Evolutionary conservation across 129 eudicot genomes (phyloP), one percentile per base, ranked within the genome.

Genomic region (Lonicera japonica): DNA sequence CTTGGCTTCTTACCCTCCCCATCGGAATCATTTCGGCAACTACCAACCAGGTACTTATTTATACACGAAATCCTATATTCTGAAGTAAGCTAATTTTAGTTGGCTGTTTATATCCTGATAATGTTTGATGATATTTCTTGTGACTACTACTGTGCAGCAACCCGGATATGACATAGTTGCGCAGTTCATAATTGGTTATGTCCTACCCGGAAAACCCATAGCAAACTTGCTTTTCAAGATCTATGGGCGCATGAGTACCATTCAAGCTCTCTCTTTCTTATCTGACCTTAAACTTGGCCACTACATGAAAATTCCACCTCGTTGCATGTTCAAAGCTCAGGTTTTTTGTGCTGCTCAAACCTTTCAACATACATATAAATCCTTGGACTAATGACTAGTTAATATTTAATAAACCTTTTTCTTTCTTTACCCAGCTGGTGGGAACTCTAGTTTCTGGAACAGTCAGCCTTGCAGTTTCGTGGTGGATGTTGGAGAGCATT

Each of bases 21-120:
- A 91, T 91, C n/a, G 97, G 97, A 43, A 95, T 91, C 68, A 91
- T 91, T 74, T 96, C 87, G 78, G 97, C 97, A 11, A 91, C 97
- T 16, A 91, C 97, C 25, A 91, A 91, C 76, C 97, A 91, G 94
- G 97, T 91, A 67, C 11, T 1, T 19, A 21, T 40, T 6, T 29
- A 8, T 43, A 43, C 8, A 43, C 16, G 8, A 14, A 14, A 43
- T 11, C 50, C 50, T 43, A 43, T 43, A 43, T 8, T 43, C 16
- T 43, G 50, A 43, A 14, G 6, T 29, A 43, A 43, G 5, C n/a
- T 1, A 43, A 10, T 14, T 14, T 14, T 4, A 8, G 14, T 10
- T 43, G n/a, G 50, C 50, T 8, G 13, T 43, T 29, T 43, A 43
- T 43, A 43, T 43, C 50, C 56, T 54, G 25, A n/a, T n/a, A n/a